phyloP scores from a whole-genome alignment of 108 stramenopile genomes.

The Skeletonema marinoi region DNA sequence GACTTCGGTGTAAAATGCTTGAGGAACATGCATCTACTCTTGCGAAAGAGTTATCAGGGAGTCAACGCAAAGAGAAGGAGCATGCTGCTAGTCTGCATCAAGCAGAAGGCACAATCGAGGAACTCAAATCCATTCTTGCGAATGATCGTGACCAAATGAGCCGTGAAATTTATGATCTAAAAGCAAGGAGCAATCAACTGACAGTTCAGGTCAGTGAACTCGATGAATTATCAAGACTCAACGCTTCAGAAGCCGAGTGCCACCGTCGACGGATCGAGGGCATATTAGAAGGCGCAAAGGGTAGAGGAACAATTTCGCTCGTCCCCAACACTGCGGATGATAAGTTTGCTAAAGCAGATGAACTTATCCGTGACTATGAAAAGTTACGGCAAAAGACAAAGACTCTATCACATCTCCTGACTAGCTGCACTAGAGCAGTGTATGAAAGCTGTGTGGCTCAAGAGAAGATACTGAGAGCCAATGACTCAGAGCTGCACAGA shows the following conservation, averaged over 20 bases:
- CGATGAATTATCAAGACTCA: conserved; percentile 4
- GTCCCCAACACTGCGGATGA: conserved; percentile 21
- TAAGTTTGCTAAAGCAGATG: conserved; percentile 30
- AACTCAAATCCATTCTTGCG: conserved; percentile 12
- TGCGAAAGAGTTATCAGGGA: conserved; percentile 13
- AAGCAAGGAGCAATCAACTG: conserved; percentile 18
- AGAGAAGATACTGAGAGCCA: conserved; percentile 32
- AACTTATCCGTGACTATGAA: conserved; percentile 33
- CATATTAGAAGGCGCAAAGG: conserved; percentile 25
- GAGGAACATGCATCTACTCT: conserved; percentile 19
- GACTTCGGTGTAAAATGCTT: conserved; percentile 7
- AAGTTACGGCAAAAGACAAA: conserved; percentile 13
- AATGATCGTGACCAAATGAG: neutral
- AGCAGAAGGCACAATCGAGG: conserved; percentile 30
- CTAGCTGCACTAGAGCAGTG: conserved; percentile 32
- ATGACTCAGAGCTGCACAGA: conserved; percentile 28
- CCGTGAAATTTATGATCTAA: conserved; percentile 19
- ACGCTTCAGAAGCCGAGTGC: conserved; percentile 19
- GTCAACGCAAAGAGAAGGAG: conserved; percentile 15
- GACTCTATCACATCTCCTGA: conserved; percentile 15
- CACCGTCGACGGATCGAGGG: conserved; percentile 18
- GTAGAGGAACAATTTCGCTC: conserved; percentile 26
- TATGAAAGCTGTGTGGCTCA: conserved; percentile 45
- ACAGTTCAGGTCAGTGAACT: conserved; percentile 6
- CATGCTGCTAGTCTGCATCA: conserved; percentile 10